Percentiles rank a stretch among this genome's conserved stretches.
Evolutionary conservation across 202 grass and related monocot species (phyloP).

Genomic region (Eragrostis tef): DNA sequence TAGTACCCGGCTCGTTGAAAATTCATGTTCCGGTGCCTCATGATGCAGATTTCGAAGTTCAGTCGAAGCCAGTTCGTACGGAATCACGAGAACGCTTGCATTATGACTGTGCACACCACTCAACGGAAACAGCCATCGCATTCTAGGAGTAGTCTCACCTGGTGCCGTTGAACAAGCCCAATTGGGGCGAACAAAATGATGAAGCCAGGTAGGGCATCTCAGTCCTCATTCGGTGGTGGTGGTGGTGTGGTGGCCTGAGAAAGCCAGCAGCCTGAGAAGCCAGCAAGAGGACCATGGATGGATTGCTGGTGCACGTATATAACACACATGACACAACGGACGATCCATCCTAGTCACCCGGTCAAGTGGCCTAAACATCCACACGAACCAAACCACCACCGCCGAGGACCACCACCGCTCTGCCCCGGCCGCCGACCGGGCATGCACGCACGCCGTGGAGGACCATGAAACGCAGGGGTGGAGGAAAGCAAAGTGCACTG

Average conservation of each 20-base stretch:
- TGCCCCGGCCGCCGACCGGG: not conserved
- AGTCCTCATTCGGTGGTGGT: not conserved
- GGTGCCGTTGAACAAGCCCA: not conserved
- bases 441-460: conserved; percentile 5
- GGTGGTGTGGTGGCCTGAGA: not conserved
- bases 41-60: too few species aligned
- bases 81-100: too few species aligned
- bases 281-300: not conserved
- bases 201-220: not conserved
- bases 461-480: not conserved
- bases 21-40: too few species aligned
- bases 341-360: conserved; percentile 7
- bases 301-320: not conserved
- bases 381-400: too few species aligned
- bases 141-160: too few species aligned
- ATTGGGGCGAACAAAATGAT: not conserved
- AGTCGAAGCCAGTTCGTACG: too few species aligned
- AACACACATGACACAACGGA: not conserved
- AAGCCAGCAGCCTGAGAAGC: not conserved
- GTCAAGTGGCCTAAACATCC: not conserved
- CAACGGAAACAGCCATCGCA: too few species aligned
- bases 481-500: not conserved
- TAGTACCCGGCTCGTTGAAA: too few species aligned
- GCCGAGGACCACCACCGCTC: not conserved
- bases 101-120: too few species aligned